phyloP scores from a whole-genome alignment of 164 flowering plant genomes.

The Piper longum region DNA sequence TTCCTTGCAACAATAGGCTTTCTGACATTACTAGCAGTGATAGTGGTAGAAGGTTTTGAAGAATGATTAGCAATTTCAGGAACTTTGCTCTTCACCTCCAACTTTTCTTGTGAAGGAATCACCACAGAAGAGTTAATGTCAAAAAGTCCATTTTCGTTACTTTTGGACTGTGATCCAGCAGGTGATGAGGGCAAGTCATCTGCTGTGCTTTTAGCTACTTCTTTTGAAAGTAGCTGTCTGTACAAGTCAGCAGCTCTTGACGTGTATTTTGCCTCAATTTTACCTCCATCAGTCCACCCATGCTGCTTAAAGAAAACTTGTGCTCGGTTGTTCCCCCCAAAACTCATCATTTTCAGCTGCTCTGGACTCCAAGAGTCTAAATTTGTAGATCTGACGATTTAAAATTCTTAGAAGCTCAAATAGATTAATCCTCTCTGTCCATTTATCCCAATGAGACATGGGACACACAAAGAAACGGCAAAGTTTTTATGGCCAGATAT shows the following conservation, averaged over 20 bases:
- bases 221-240: constrained; percentile 77
- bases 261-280: constrained; percentile 93
- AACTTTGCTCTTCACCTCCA: constrained; percentile 28
- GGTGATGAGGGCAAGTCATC: constrained; percentile 77
- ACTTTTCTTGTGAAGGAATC: constrained; percentile 13
- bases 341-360: constrained; percentile 77
- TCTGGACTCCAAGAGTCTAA: constrained; percentile 93
- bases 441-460: no score
- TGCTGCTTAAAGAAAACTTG: constrained; percentile 96
- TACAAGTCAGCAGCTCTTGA: constrained; percentile 97
- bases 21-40: constrained; percentile 29
- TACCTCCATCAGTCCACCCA: constrained; percentile 98
- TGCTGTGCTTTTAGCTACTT: constrained; percentile 75
- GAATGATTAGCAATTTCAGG: constrained; percentile 28
- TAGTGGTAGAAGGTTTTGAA: constrained; percentile 43
- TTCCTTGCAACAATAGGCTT: constrained; percentile 81
- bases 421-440: no score
- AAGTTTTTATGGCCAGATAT: no score
- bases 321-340: constrained; percentile 95
- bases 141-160: constrained; percentile 41
- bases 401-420: no score
- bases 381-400: constrained; percentile 58
- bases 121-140: constrained; percentile 18
- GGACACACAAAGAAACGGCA: no score
- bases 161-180: constrained; percentile 44